These are phyloP conservation scores for Xylaria multiplex DNA, from an alignment of 2,329 filamentous ascomycete species.

Conservation along the genomic window DNA sequence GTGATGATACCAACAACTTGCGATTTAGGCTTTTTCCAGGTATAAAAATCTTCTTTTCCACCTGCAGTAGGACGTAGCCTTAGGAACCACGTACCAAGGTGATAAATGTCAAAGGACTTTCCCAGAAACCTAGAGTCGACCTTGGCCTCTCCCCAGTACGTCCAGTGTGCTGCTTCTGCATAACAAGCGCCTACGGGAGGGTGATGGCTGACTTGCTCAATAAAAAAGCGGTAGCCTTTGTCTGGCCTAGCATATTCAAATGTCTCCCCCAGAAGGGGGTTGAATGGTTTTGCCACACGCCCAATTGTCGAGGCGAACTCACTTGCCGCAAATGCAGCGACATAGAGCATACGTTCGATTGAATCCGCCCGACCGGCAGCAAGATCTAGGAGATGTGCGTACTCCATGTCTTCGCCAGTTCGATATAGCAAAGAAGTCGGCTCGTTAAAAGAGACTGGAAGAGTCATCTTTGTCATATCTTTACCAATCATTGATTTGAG, in stretches of 20 bases:
- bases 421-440: constrained; percentile 94
- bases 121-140: constrained; percentile 98
- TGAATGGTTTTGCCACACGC: constrained; percentile 97
- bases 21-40: constrained; percentile 98
- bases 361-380: constrained; percentile 88
- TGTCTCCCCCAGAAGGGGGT: constrained; percentile 93
- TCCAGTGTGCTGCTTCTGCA: constrained; percentile 93
- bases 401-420: constrained; percentile 98
- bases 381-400: constrained; percentile 88
- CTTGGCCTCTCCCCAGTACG: constrained; percentile 95
- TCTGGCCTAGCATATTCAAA: constrained; percentile 96
- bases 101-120: constrained; percentile 96
- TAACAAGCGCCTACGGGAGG: constrained; percentile 93
- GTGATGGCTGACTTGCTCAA: constrained; percentile 98
- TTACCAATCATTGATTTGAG: constrained; percentile 99
- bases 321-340: constrained; percentile 93
- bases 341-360: constrained; percentile 91
- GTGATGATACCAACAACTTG: constrained; percentile 99
- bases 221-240: constrained; percentile 98
- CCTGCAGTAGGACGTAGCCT: constrained; percentile 79
- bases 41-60: constrained; percentile 87
- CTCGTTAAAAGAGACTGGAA: constrained; percentile 98
- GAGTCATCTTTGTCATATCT: constrained; percentile 99
- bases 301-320: constrained; percentile 98
- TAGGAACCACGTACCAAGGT: constrained; percentile 96